A percentile compares a stretch with the other conserved stretches of the same genome.
Conservation (phyloP, 2,329 filamentous ascomycete species). For the Phyllosticta ampelicida region DNA sequence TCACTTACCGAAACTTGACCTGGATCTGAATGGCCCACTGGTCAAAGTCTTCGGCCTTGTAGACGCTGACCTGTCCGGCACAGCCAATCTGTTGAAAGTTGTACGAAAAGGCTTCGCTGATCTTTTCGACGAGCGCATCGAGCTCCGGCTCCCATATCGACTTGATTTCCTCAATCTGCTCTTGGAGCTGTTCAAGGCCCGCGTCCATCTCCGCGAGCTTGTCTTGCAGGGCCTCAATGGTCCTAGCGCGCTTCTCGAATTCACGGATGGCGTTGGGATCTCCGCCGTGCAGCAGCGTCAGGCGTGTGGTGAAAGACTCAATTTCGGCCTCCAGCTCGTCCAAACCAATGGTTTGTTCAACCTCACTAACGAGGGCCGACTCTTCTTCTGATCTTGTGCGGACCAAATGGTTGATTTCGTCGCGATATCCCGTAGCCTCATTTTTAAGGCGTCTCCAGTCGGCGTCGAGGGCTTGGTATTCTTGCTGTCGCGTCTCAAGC, state of each 20-base stretch:
- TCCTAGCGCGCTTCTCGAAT: constrained; percentile 42
- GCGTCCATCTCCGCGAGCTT: constrained; percentile 42
- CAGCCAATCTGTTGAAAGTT: constrained; percentile 94
- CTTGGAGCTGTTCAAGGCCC: constrained; percentile 44
- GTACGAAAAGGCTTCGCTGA: constrained; percentile 82
- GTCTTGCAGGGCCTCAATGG: constrained; percentile 55
- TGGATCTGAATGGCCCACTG: constrained; percentile 88
- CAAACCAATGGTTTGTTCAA: constrained; percentile 17
- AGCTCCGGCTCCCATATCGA: constrained; percentile 73
- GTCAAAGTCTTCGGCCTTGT: constrained; percentile 88
- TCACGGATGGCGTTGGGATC: constrained; percentile 66
- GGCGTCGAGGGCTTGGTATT: constrained; percentile 30
- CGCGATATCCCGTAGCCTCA: constrained; percentile 11
- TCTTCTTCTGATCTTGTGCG: constrained; percentile 24
- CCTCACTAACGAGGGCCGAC: constrained; percentile 12
- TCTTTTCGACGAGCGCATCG: constrained; percentile 64
- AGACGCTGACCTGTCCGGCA: constrained; percentile 76
- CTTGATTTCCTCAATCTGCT: constrained; percentile 56
- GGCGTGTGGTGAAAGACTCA: constrained; percentile 58
- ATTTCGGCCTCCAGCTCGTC: constrained; percentile 65
- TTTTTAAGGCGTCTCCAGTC: constrained; percentile 30
- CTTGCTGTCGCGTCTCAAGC: constrained; percentile 38
- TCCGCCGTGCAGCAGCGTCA: constrained; percentile 70
- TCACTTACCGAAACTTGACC: constrained; percentile 77
- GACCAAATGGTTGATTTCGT: constrained; percentile 16